Evolutionary conservation across 108 stramenopile species (phyloP).

Genomic region (Ochromonas danica): DNA sequence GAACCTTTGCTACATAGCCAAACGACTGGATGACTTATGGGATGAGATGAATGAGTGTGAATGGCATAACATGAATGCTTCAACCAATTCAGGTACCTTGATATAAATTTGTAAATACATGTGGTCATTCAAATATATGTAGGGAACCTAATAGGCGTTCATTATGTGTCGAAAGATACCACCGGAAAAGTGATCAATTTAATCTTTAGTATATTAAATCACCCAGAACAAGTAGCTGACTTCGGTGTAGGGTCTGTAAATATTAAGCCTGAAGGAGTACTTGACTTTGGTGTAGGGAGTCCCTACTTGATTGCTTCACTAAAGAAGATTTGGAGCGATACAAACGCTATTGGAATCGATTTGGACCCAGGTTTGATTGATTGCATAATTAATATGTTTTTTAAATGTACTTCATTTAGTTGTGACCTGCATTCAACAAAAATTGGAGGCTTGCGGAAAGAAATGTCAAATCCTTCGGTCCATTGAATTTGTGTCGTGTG

Average conservation of each 20-base stretch:
- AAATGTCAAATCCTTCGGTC: constrained; percentile 15
- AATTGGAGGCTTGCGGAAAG: constrained; percentile 14
- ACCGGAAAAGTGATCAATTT: constrained; percentile 16
- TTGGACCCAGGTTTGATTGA: constrained; percentile 15
- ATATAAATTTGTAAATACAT: constrained; percentile 18
- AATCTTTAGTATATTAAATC: constrained; percentile 18
- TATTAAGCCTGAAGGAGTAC: constrained; percentile 15
- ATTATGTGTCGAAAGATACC: constrained; percentile 16
- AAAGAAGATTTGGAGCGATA: constrained; percentile 16
- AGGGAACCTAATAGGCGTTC: constrained; percentile 14
- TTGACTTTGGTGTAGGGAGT: constrained; percentile 15
- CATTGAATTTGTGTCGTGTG: constrained; percentile 15
- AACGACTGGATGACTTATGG: constrained; percentile 15
- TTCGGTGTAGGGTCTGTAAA: constrained; percentile 15
- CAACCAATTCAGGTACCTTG: constrained; percentile 15
- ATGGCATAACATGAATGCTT: constrained; percentile 16
- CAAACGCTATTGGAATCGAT: constrained; percentile 15
- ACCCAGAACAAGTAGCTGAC: constrained; percentile 14
- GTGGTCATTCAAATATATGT: constrained; percentile 17
- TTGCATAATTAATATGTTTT: constrained; percentile 18
- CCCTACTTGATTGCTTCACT: constrained; percentile 15
- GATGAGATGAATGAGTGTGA: constrained; percentile 15
- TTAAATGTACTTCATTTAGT: constrained; percentile 17
- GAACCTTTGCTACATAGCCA: constrained; percentile 15
- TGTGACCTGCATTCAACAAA: constrained; percentile 15